Evolutionary conservation across 1,139 yeast species (phyloP).

Genomic region (Suzukiozyma palmioleophila): DNA sequence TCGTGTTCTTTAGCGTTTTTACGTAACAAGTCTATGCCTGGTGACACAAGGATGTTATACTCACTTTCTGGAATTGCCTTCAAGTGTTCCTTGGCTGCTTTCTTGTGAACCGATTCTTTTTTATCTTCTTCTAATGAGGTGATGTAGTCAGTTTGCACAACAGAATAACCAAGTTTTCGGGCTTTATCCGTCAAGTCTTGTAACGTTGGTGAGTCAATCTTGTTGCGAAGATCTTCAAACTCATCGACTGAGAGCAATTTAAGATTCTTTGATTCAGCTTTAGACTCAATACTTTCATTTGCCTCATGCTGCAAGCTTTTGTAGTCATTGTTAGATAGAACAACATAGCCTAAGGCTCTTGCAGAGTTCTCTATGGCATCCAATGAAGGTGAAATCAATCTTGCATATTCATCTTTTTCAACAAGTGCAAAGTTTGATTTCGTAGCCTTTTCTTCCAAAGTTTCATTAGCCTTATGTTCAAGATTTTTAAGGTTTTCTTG

Average conservation of each 20-base stretch:
- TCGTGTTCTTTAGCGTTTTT: slow-evolving; percentile 14
- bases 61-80: slow-evolving; percentile 15
- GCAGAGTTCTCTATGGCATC: slow-evolving; percentile 17
- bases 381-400: slow-evolving; percentile 10
- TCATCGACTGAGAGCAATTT: slow-evolving; percentile 13
- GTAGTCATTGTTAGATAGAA: slow-evolving; percentile 7
- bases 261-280: slow-evolving; percentile 14
- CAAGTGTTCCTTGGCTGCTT: slow-evolving; percentile 16
- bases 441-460: slow-evolving; percentile 16
- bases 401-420: background rate
- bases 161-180: slow-evolving; percentile 8
- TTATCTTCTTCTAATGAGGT: slow-evolving; percentile 9
- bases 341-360: slow-evolving; percentile 7
- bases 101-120: slow-evolving; percentile 14
- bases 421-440: slow-evolving; percentile 10
- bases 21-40: slow-evolving; percentile 20
- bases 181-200: slow-evolving; percentile 21
- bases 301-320: slow-evolving; percentile 7
- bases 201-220: slow-evolving; percentile 20
- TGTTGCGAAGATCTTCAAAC: slow-evolving; percentile 12
- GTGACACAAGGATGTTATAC: slow-evolving; percentile 14
- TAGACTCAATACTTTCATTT: slow-evolving; percentile 17
- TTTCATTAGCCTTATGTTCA: slow-evolving; percentile 12
- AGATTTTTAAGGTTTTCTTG: slow-evolving; percentile 15
- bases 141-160: slow-evolving; percentile 10